These are phyloP conservation scores for Daldinia bambusicola DNA, from an alignment of 495 filamentous ascomycete genomes.

Conservation along the genomic window DNA sequence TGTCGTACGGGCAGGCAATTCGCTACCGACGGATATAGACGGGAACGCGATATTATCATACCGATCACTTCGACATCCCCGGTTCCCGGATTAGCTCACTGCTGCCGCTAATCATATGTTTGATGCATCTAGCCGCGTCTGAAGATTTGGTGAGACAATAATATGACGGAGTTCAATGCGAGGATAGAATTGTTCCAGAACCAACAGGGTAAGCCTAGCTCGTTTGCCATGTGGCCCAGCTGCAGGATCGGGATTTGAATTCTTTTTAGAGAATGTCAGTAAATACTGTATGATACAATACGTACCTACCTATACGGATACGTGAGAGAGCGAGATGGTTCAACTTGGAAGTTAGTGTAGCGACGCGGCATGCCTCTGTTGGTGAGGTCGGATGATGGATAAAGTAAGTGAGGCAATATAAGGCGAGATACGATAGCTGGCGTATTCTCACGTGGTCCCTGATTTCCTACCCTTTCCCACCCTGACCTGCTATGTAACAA, in stretches of 20 bases:
- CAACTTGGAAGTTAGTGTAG: slow-evolving; percentile 6
- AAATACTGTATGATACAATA: not conserved
- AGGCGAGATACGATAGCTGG: slow-evolving; percentile 10
- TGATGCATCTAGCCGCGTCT: slow-evolving; percentile 40
- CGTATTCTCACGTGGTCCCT: not conserved
- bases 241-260: slow-evolving; percentile 41
- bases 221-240: slow-evolving; percentile 41
- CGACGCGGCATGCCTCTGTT: slow-evolving; percentile 4
- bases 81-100: slow-evolving; percentile 25
- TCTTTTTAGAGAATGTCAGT: slow-evolving; percentile 21
- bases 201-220: slow-evolving; percentile 36
- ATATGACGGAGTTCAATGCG: slow-evolving; percentile 33
- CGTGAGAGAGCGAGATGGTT: not conserved
- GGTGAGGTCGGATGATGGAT: slow-evolving; percentile 21
- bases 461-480: no score
- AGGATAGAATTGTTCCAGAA: slow-evolving; percentile 39
- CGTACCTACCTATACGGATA: not conserved
- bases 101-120: slow-evolving; percentile 3
- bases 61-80: slow-evolving; percentile 19
- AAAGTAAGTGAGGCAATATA: slow-evolving; percentile 12
- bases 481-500: not conserved
- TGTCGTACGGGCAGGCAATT: slow-evolving; percentile 17
- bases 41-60: slow-evolving; percentile 9
- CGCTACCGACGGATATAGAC: slow-evolving; percentile 18
- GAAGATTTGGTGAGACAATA: slow-evolving; percentile 41